Conservation (phyloP, 202 grass and related monocot species). For the Dendrocalamus latiflorus region DNA sequence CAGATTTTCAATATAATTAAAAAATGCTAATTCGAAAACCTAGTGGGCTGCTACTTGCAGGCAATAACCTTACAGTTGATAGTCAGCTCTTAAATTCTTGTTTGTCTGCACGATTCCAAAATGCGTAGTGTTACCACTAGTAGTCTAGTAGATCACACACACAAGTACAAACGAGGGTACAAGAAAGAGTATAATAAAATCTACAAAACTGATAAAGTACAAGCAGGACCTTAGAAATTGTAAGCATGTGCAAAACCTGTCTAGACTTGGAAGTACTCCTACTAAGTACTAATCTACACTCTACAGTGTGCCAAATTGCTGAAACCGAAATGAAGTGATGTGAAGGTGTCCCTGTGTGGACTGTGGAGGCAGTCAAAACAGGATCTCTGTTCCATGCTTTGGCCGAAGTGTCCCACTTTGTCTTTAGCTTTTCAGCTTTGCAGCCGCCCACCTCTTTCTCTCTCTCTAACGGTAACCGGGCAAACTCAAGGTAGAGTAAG, state of each 20-base stretch:
- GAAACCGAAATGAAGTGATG: conserved; percentile 7
- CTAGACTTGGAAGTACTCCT: not conserved
- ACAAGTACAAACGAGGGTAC: not conserved
- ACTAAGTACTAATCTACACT: not conserved
- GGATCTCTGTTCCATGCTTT: conserved; percentile 49
- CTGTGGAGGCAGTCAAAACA: conserved; percentile 58
- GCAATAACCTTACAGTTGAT: not conserved
- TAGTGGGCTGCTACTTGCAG: not conserved
- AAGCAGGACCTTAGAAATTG: not conserved
- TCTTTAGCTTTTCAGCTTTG: conserved; percentile 88
- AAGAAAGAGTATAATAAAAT: not conserved
- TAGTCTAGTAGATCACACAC: not conserved
- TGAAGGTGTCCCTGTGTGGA: not conserved
- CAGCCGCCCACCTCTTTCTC: conserved; percentile 5
- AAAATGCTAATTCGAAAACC: not conserved
- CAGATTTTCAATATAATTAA: not conserved
- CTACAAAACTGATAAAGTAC: not conserved
- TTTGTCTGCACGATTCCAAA: not conserved
- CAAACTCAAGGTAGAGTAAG: not conserved
- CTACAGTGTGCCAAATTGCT: not conserved
- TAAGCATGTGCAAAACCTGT: not conserved
- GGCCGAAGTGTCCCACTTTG: conserved; percentile 37
- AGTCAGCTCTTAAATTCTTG: not conserved
- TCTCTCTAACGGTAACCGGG: conserved; percentile 16
- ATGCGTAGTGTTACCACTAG: not conserved